phyloP scores from a whole-genome alignment of 2,329 filamentous ascomycete species.

The Rutstroemia sp. region DNA sequence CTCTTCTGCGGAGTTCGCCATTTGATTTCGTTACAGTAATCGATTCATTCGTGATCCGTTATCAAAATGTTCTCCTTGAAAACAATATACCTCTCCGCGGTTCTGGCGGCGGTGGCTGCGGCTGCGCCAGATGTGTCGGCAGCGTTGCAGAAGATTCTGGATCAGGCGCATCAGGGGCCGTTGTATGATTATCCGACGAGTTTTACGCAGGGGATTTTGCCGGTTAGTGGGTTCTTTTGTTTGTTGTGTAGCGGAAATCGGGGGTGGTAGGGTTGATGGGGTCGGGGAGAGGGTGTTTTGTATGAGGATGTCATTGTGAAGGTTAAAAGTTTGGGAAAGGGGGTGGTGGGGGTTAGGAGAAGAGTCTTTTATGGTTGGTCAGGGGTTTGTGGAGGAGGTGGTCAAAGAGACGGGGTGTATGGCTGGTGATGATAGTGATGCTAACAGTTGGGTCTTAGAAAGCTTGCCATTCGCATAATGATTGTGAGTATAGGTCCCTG shows the following conservation, averaged over 20 bases:
- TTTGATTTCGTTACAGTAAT: no score
- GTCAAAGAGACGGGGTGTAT: no score
- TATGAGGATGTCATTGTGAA: no score
- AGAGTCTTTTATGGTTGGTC: no score
- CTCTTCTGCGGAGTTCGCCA: no score
- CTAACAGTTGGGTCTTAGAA: conserved; percentile 31
- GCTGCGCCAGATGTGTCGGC: conserved; percentile 33
- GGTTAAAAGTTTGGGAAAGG: no score
- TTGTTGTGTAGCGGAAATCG: not conserved
- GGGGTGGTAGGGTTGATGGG: not conserved
- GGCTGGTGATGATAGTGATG: no score
- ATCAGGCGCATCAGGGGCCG: conserved; percentile 42
- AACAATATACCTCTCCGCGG: not conserved
- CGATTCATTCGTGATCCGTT: no score
- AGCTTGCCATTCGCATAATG: conserved; percentile 49
- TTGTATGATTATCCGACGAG: conserved; percentile 54
- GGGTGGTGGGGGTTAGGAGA: no score
- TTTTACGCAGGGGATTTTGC: conserved; percentile 51
- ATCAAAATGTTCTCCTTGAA: not conserved
- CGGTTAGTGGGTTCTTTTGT: conserved; percentile 34
- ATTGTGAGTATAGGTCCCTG: conserved; percentile 45
- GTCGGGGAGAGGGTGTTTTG: no score
- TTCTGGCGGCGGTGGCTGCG: not conserved
- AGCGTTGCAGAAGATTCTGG: conserved; percentile 47
- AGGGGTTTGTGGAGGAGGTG: no score